phyloP scores from a whole-genome alignment of 768 basidiomycete genomes.

The Stropharia rugosoannulata region DNA sequence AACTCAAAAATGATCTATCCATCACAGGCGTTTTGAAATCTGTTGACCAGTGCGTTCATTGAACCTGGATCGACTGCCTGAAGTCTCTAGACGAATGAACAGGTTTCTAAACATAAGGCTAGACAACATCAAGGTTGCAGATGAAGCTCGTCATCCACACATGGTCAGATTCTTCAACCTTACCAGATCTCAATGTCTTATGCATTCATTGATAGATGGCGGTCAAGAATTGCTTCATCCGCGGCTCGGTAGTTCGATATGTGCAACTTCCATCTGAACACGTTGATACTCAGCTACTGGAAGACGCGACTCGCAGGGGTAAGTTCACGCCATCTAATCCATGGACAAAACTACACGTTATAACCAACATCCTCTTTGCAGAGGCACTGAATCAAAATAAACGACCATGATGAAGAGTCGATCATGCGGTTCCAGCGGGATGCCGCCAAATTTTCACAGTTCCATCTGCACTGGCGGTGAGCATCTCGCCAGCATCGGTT shows the following conservation, averaged over 20 bases:
- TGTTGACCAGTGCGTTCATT: slow-evolving; percentile 76
- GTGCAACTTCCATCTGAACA: slow-evolving; percentile 91
- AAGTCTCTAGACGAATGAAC: not conserved
- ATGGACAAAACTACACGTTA: not conserved
- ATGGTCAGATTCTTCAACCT: slow-evolving; percentile 60
- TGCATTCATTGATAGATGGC: slow-evolving; percentile 68
- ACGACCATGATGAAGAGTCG: slow-evolving; percentile 11
- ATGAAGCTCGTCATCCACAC: slow-evolving; percentile 93
- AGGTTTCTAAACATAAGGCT: slow-evolving; percentile 96
- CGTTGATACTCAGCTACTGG: slow-evolving; percentile 92
- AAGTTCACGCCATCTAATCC: slow-evolving; percentile 11
- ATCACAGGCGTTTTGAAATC: slow-evolving; percentile 96
- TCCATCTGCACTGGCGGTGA: slow-evolving; percentile 90
- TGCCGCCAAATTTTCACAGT: slow-evolving; percentile 87
- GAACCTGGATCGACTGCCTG: slow-evolving; percentile 1
- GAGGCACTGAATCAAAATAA: slow-evolving; percentile 45
- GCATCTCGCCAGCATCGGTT: slow-evolving; percentile 74
- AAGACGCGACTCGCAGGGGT: slow-evolving; percentile 98
- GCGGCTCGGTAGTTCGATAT: slow-evolving; percentile 97
- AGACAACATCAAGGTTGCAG: slow-evolving; percentile 89
- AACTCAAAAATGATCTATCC: slow-evolving; percentile 97
- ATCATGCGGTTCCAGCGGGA: slow-evolving; percentile 22
- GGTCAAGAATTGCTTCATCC: slow-evolving; percentile 98
- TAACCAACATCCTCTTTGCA: slow-evolving; percentile 20
- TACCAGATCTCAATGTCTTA: not conserved